Evolutionary conservation across 441 rosid genomes (phyloP).

Genomic region (Erodium chrysanthum): DNA sequence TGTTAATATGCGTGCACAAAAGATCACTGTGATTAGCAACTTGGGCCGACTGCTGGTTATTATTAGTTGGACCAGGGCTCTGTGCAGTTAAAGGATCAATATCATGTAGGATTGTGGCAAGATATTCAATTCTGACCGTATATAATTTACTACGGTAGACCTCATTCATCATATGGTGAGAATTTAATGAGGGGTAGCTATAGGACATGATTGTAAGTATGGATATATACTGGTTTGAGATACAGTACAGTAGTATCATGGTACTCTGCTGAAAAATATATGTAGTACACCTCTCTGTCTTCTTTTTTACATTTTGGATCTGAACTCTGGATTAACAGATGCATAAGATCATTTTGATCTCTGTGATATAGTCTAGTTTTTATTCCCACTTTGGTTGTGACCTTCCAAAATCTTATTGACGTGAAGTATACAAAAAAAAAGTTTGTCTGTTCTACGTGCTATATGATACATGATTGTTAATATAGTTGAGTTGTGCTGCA

Average conservation of each 20-base stretch:
- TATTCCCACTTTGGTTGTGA: neutral
- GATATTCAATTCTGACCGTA: neutral
- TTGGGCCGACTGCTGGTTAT: neutral
- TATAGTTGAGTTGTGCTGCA: conserved; percentile 28
- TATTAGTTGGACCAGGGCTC: neutral
- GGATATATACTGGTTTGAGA: neutral
- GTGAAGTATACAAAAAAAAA: neutral
- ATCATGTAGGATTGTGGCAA: neutral
- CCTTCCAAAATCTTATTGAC: neutral
- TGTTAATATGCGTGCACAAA: neutral
- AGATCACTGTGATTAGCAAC: neutral
- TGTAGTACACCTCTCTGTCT: neutral
- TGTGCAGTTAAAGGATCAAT: neutral
- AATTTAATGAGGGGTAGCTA: neutral
- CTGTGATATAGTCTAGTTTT: neutral
- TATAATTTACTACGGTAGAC: neutral
- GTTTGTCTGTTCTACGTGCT: neutral
- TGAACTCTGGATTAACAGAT: neutral
- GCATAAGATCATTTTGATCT: neutral
- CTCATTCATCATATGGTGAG: neutral
- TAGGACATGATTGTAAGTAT: neutral
- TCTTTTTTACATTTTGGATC: neutral
- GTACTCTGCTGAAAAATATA: neutral
- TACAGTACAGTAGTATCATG: neutral
- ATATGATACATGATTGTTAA: neutral